Evolutionary conservation across 169 alveolate genomes (phyloP), one percentile per base, ranked within the genome.

Genomic region (Plasmodium reichenowi): DNA sequence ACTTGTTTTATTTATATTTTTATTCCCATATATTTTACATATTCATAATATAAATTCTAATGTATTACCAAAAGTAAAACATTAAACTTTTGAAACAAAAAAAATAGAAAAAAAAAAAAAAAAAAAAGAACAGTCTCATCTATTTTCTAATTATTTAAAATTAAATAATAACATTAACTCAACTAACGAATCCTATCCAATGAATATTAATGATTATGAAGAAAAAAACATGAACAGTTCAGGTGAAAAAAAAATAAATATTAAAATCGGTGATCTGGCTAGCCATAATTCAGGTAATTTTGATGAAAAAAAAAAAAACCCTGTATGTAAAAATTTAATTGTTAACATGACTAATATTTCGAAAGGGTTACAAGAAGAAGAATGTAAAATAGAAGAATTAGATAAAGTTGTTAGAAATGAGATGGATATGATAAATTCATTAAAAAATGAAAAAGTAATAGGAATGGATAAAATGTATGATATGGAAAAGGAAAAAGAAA

Each of bases 251-350:
- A 56, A 56, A n/a, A 56, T 0, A 13, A 56, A 56, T 56, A 15
- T 56, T 56, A n/a, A 56, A 32, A 32, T 32, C 8, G 45, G 1
- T 32, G 45, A 32, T 32, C 67, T 20, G 63, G 74, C 73, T 74
- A 74, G 88, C 88, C 56, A 74, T 48, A 78, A 29, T n/a, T 50
- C 45, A 64, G 72, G 0, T 59, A 15, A 58, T 47, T 20, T 52
- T 43, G 76, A 50, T 59, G 29, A 48, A 48, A 29, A 26, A 50
- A 64, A 78, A 64, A 64, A 78, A 29, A 59, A 32, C 12, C 7
- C 3, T 29, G 88, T 74, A 68, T 17, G 43, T 17, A 54, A 43
- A 24, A 56, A 54, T 17, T 6, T 24, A 54, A 52, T 20, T 72
- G 24, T 52, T 56, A 3, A 4, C 24, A 60, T 20, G 86, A 68